A percentile compares a stretch with the other conserved stretches of the same genome.
Conservation (phyloP, 2,329 filamentous ascomycete genomes). For the Coleophoma eucalyptorum region DNA sequence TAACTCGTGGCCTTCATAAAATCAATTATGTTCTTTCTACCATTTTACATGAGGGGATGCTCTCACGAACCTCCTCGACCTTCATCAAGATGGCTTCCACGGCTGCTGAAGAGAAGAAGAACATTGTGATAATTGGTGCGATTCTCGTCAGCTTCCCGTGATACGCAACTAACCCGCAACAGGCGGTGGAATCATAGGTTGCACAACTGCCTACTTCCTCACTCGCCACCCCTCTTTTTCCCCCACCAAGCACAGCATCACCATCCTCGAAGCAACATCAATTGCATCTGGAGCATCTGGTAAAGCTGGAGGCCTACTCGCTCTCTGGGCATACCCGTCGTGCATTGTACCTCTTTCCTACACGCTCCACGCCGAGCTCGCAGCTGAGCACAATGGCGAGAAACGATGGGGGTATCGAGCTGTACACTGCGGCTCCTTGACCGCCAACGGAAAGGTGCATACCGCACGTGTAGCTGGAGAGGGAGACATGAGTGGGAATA, state of each 20-base stretch:
- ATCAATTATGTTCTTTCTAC: neutral
- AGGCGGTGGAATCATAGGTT: slow-evolving; percentile 87
- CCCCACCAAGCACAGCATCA: slow-evolving; percentile 70
- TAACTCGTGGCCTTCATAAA: neutral
- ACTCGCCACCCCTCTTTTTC: slow-evolving; percentile 82
- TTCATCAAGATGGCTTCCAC: neutral
- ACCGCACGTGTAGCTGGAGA: slow-evolving; percentile 1
- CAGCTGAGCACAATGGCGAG: slow-evolving; percentile 76
- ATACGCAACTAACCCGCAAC: neutral
- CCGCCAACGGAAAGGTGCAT: slow-evolving; percentile 18
- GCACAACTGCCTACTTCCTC: slow-evolving; percentile 86
- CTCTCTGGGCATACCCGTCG: slow-evolving; percentile 84
- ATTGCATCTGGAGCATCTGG: slow-evolving; percentile 92
- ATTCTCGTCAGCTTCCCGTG: slow-evolving; percentile 50
- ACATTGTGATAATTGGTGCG: slow-evolving; percentile 29
- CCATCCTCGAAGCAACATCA: slow-evolving; percentile 78
- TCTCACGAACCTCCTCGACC: too few relatives aligned
- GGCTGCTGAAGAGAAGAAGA: neutral
- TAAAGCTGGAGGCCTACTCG: slow-evolving; percentile 89
- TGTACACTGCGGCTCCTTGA: slow-evolving; percentile 61
- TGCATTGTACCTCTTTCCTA: slow-evolving; percentile 85
- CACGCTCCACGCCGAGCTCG: slow-evolving; percentile 75
- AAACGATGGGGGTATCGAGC: slow-evolving; percentile 83
- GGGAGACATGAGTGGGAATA: slow-evolving; percentile 9
- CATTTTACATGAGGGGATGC: slow-evolving; percentile 1